Evolutionary conservation across 2,329 filamentous ascomycete species (phyloP), one percentile per base, ranked within the genome.

Genomic region (Cladosporium cucumerinum): DNA sequence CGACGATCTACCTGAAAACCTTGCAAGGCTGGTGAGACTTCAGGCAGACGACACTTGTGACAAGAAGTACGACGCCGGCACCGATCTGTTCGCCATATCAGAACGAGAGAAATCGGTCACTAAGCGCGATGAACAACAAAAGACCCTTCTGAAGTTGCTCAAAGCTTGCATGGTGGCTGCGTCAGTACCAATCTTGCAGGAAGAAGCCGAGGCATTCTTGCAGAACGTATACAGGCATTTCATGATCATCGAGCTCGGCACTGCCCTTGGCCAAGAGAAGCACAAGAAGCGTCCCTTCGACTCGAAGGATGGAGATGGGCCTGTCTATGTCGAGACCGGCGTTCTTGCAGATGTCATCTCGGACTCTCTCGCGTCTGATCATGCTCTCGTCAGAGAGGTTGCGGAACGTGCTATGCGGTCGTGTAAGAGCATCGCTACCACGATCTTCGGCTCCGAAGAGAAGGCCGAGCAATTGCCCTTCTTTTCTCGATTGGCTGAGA

Each of bases 261-360:
- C 89, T 65, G 89, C 93, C n/a, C 82, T 98, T 36, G 87, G 92
- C 23, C 88, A 93, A 64, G 80, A 90, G 67, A 93, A 94, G 78
- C 90, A 93, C 69, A 86, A 83, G 64, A 86, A 83, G 65, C 91
- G 89, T 68, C 86, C 89, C 0, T 99, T 99, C 73, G 88, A 97
- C 73, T 91, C 95, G 3, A 86, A 87, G 57, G 87, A 89, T 46
- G 93, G 95, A 21, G 95, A 99, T 74, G 95, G 95, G 0, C 90
- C 91, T 1, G 84, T 98, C 4, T 90, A 88, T 69, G 87, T 99
- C 60, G 95, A 98, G 71, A 92, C 89, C n/a, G 85, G 91, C 48
- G 85, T 96, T 28, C 83, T 99, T 28, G 92, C 91, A 0, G 93
- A 98, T 73, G 94, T 93, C 8, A 88, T 99, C 61, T 89, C 95